These are phyloP conservation scores for sweet orange (Citrus sinensis) DNA, from an alignment of 345 rosid genomes.

Conservation along the genomic window DVS_A1.0 CM039161.1:24669501-24670000, in stretches of 20 bases:
- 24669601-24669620: not conserved
- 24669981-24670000: not conserved
- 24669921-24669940: not conserved
- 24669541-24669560: not conserved
- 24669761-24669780: not conserved
- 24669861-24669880: constrained; percentile 22
- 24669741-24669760: not conserved
- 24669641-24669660: not conserved
- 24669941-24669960: not conserved
- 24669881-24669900: constrained; percentile 1
- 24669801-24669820: constrained; percentile 40
- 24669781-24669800: not conserved
- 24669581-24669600: not conserved
- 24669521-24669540: not conserved
- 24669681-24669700: not conserved
- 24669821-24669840: constrained; percentile 91
- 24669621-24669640: not conserved
- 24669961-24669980: not conserved
- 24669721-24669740: not conserved
- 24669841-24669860: constrained; percentile 96
- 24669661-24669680: not conserved
- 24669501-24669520: too few relatives aligned
- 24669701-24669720: not conserved
- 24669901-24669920: not conserved
- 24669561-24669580: not conserved